These are phyloP conservation scores for Collariella sp. DNA, from an alignment of 495 filamentous ascomycete genomes.

Conservation along the genomic window DNA sequence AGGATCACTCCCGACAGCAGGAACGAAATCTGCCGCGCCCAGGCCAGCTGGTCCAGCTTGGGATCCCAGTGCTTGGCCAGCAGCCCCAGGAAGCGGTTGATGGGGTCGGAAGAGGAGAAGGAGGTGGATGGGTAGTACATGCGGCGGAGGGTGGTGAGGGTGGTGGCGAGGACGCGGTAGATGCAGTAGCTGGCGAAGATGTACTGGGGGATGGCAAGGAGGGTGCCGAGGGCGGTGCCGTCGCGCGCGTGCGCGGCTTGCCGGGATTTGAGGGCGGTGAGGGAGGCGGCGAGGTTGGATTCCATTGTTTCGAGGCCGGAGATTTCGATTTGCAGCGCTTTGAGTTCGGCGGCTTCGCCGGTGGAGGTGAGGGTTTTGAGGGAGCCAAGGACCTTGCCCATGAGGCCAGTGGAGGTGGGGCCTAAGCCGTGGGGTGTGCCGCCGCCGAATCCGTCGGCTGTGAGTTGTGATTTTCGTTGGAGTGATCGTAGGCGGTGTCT, in stretches of 20 bases:
- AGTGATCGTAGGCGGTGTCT: conserved; percentile 55
- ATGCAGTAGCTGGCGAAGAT: conserved; percentile 66
- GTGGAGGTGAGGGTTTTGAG: conserved; percentile 44
- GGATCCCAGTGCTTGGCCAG: conserved; percentile 65
- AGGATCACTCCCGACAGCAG: conserved; percentile 70
- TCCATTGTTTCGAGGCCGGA: conserved; percentile 71
- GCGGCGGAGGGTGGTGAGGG: conserved; percentile 51
- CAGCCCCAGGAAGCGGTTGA: conserved; percentile 67
- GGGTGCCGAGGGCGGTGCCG: conserved; percentile 51
- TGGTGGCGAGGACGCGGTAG: conserved; percentile 63
- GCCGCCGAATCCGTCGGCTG: conserved; percentile 35
- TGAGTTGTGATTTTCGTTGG: conserved; percentile 44
- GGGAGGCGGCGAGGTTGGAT: conserved; percentile 51
- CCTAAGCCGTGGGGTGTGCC: conserved; percentile 4
- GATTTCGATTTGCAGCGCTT: conserved; percentile 62
- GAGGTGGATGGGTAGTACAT: conserved; percentile 42
- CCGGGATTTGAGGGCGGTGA: conserved; percentile 49
- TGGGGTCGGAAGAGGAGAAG: conserved; percentile 64
- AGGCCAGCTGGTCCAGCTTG: conserved; percentile 58
- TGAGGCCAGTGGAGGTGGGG: conserved; percentile 42
- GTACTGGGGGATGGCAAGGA: conserved; percentile 51
- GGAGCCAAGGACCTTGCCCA: conserved; percentile 57
- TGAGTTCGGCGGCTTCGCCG: conserved; percentile 54
- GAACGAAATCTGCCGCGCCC: conserved; percentile 71
- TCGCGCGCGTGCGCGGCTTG: conserved; percentile 52